These are phyloP conservation scores for Uronychia binucleata DNA, from an alignment of 73 alveolate genomes.

Conservation along the genomic window DNA sequence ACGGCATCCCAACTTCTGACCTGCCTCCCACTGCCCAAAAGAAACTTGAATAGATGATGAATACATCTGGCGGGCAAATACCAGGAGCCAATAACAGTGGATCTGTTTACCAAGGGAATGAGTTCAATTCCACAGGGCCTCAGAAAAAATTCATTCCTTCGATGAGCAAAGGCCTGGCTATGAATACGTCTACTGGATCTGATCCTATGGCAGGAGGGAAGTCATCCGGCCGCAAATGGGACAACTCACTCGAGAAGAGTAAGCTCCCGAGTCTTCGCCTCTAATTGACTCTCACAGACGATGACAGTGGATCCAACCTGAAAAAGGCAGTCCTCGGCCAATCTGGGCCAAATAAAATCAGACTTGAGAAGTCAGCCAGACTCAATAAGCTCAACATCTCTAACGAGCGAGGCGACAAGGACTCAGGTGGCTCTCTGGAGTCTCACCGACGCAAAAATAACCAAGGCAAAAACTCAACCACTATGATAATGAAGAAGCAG, in stretches of 20 bases:
- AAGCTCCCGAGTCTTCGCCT: too few relatives aligned
- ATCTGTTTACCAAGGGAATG: neutral
- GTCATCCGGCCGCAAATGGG: neutral
- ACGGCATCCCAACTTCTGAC: slow-evolving; percentile 19
- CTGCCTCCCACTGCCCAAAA: neutral
- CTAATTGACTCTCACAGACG: neutral
- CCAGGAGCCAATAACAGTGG: too few relatives aligned
- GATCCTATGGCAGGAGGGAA: neutral
- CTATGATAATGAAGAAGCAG: neutral
- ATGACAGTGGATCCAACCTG: neutral
- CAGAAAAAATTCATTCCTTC: neutral
- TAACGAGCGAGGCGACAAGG: neutral
- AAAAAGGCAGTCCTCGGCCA: neutral
- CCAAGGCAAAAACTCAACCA: neutral
- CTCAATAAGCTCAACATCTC: neutral
- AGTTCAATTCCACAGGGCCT: neutral
- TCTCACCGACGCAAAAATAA: neutral
- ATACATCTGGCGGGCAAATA: neutral
- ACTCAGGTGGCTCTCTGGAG: neutral
- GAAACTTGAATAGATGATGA: neutral
- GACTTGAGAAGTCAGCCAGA: neutral
- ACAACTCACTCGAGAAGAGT: neutral
- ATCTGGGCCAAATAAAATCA: neutral
- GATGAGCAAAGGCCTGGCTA: neutral
- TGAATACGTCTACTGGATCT: neutral